Conservation (phyloP, 805 yeast genomes). For the Naumovozyma baii region DNA sequence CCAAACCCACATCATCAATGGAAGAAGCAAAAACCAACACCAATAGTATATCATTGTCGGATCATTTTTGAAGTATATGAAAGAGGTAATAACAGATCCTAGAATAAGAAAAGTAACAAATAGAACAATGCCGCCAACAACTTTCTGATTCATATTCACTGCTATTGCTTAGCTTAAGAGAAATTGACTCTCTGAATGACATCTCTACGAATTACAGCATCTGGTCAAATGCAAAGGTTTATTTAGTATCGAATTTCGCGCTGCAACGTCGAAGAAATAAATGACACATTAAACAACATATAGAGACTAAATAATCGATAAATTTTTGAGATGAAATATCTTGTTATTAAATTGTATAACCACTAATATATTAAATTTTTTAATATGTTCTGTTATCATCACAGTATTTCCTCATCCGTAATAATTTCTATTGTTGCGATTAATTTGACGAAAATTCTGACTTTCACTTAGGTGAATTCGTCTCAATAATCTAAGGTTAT, state of each 20-base stretch:
- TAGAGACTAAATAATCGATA: no score
- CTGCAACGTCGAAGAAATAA: no score
- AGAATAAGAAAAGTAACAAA: slow-evolving; percentile 15
- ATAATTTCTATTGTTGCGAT: neutral
- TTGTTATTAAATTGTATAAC: no score
- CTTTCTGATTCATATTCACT: slow-evolving; percentile 12
- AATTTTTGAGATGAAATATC: no score
- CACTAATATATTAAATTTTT: no score
- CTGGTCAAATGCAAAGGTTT: no score
- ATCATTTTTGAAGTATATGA: slow-evolving; percentile 8
- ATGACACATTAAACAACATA: no score
- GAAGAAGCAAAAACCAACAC: slow-evolving; percentile 22
- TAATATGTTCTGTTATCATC: neutral
- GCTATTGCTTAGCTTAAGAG: neutral
- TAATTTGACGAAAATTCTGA: neutral
- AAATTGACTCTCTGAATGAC: no score
- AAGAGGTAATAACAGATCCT: slow-evolving; percentile 6
- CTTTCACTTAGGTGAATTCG: neutral
- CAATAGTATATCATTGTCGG: slow-evolving; percentile 18
- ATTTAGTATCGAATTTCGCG: no score
- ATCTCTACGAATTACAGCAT: no score
- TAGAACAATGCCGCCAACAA: slow-evolving; percentile 11
- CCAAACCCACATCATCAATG: slow-evolving; percentile 28
- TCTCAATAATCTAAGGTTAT: neutral
- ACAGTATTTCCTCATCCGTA: neutral